Percentiles rank a stretch among this genome's conserved stretches.
phyloP scores from a whole-genome alignment of 1,139 yeast genomes.

The Yamadazyma mexicana region DNA sequence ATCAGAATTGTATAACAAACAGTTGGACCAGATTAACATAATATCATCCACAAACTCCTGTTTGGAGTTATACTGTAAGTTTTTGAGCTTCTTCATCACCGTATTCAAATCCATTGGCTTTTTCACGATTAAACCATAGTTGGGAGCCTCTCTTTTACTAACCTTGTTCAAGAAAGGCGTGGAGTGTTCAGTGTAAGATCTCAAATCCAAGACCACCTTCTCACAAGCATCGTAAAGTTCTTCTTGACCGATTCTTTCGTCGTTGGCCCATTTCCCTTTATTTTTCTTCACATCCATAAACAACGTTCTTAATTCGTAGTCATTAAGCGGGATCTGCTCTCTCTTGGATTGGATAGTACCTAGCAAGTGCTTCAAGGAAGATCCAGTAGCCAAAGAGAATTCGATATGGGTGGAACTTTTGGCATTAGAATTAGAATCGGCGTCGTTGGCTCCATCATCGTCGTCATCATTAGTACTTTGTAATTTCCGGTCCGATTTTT shows the following conservation, averaged over 20 bases:
- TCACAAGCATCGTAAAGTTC: constrained; percentile 97
- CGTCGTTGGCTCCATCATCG: constrained; percentile 4
- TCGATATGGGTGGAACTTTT: constrained; percentile 39
- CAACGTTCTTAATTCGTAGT: constrained; percentile 77
- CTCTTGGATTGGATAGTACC: constrained; percentile 77
- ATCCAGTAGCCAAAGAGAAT: constrained; percentile 46
- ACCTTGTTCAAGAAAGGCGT: constrained; percentile 95
- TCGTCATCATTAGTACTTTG: constrained; percentile 28
- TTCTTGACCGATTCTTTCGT: constrained; percentile 93
- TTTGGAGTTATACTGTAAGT: constrained; percentile 78
- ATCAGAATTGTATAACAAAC: constrained; percentile 90
- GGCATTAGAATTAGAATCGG: constrained; percentile 7
- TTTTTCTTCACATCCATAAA: constrained; percentile 92
- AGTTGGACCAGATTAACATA: constrained; percentile 93
- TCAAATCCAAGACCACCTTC: constrained; percentile 83
- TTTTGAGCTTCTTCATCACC: constrained; percentile 84
- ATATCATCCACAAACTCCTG: constrained; percentile 89
- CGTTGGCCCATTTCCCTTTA: constrained; percentile 96
- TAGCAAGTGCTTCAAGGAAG: constrained; percentile 80
- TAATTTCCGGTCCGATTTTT: constrained; percentile 73
- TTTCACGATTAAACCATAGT: constrained; percentile 85
- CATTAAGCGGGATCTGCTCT: constrained; percentile 73
- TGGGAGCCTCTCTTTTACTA: constrained; percentile 96
- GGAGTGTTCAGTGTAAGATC: constrained; percentile 94
- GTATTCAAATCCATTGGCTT: constrained; percentile 97